Conservation (phyloP, 371 early-diverging fungal genomes). For the Sanchytrium tribonematis region DNA sequence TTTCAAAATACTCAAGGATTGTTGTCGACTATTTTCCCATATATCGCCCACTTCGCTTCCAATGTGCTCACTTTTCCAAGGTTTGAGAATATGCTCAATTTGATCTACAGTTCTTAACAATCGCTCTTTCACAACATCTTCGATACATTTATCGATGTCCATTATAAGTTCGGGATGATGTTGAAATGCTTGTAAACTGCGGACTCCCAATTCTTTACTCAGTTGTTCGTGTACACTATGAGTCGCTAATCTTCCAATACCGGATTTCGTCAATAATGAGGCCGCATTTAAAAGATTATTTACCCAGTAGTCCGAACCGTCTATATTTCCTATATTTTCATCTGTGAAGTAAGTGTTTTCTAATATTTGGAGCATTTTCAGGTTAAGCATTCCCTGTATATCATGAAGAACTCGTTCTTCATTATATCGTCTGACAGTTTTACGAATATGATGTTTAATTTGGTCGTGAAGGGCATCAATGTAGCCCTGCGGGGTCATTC, state of each 20-base stretch:
- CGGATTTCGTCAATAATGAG: slow-evolving; percentile 63
- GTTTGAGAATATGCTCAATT: slow-evolving; percentile 92
- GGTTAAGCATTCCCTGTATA: slow-evolving; percentile 61
- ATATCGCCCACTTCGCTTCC: slow-evolving; percentile 40
- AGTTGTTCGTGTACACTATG: slow-evolving; percentile 62
- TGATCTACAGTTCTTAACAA: slow-evolving; percentile 67
- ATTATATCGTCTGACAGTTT: slow-evolving; percentile 27
- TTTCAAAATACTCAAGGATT: slow-evolving; percentile 40
- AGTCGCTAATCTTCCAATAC: slow-evolving; percentile 65
- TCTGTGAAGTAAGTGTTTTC: slow-evolving; percentile 73
- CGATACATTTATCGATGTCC: slow-evolving; percentile 44
- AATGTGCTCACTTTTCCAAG: slow-evolving; percentile 85
- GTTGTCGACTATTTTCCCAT: slow-evolving; percentile 61
- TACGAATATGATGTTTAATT: slow-evolving; percentile 7
- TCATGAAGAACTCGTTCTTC: slow-evolving; percentile 62
- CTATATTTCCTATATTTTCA: slow-evolving; percentile 21
- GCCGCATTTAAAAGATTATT: slow-evolving; percentile 43
- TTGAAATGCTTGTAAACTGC: slow-evolving; percentile 39
- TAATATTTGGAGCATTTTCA: slow-evolving; percentile 59
- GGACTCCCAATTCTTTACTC: slow-evolving; percentile 41
- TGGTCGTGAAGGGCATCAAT: slow-evolving; percentile 1
- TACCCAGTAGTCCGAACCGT: slow-evolving; percentile 33
- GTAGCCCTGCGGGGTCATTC: not conserved
- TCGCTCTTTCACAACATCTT: slow-evolving; percentile 49
- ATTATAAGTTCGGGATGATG: slow-evolving; percentile 56